These are phyloP conservation scores for Moesziomyces parantarcticus DNA, from an alignment of 1,284 basidiomycete species.

Conservation along the genomic window DNA sequence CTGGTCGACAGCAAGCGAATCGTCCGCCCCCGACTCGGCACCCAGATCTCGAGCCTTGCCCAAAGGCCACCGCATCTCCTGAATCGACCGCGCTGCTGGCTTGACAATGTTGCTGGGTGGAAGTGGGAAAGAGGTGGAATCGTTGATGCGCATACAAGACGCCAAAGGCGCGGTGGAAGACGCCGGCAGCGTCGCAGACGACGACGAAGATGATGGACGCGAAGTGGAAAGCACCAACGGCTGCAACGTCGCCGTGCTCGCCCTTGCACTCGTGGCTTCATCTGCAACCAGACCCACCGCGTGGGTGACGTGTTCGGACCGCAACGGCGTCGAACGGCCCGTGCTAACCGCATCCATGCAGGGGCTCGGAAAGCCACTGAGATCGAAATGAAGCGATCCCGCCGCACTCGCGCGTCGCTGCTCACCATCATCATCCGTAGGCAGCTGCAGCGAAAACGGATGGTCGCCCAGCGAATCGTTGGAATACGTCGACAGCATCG, in stretches of 20 bases:
- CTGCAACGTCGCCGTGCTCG: constrained; percentile 6
- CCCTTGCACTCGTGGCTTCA: too few species aligned
- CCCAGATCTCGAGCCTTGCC: constrained; percentile 2
- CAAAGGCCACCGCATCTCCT: not conserved
- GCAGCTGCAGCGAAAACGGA: constrained; percentile 33
- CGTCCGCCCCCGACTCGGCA: constrained; percentile 9
- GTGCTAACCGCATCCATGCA: constrained; percentile 2
- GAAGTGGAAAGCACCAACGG: constrained; percentile 22
- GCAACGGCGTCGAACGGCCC: constrained; percentile 1
- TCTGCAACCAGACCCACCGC: not conserved
- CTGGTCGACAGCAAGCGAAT: constrained; percentile 8
- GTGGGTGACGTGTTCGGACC: too few species aligned
- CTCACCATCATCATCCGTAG: constrained; percentile 12
- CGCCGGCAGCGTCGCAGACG: constrained; percentile 18
- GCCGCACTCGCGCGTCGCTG: constrained; percentile 5
- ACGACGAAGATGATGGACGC: constrained; percentile 25
- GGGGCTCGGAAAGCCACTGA: constrained; percentile 9
- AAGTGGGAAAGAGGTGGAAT: constrained; percentile 21
- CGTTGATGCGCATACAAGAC: constrained; percentile 21
- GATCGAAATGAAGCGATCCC: constrained; percentile 19
- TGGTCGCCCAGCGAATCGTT: constrained; percentile 21
- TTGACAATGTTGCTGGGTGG: constrained; percentile 10
- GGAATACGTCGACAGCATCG: constrained; percentile 26
- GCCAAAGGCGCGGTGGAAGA: not conserved
- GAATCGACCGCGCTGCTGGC: not conserved